Base-by-base conservation (phyloP, 129 eudicot genomes). In the Centaurea solstitialis region DNA sequence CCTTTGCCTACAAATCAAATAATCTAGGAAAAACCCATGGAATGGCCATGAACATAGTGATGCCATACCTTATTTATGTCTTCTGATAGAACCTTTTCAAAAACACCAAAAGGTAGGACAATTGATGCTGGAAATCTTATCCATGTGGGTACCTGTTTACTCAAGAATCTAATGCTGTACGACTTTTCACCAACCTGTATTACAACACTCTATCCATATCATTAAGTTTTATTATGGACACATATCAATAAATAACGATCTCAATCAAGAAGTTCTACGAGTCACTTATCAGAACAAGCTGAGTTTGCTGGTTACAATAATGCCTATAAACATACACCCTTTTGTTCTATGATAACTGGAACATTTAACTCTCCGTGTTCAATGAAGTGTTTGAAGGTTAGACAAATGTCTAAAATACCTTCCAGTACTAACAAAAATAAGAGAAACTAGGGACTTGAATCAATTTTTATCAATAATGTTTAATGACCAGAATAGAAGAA, bases 161-260 rank as follows among this genome's bases (percentile, higher is more conserved):
- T 74, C 80, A 87, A 87, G 74, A 84, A 85, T 81, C 66, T 84
- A 76, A 87, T 84, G 84, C 77, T 84, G 82, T 83, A 50, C 20
- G 91, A 75, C 87, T 87, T 87, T 75, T 86, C 88, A 71, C 91
- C 91, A 78, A 87, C 82, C 88, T 87, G 78, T 78, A 13, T 64
- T 5, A 67, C 62, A 21, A 39, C 5, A 76, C 0, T 41, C 17
- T 50, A 28, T 23, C 65, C 43, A 24, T 47, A 76, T 47, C 53
- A 68, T 21, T 33, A 5, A 15, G 10, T 4, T 30, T 62, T 74
- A 43, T 11, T 45, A 20, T 28, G 10, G 53, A 68, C 85, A 75
- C 68, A 5, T 24, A 66, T 73, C 67, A 20, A 3, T n/a, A 53
- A 24, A 45, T 17, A 24, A 70, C 22, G 45, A 50, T 13, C 43